Evolutionary conservation across 2,329 filamentous ascomycete genomes (phyloP), one percentile per base, ranked within the genome.

Genomic region (Rutstroemia sp.): DNA sequence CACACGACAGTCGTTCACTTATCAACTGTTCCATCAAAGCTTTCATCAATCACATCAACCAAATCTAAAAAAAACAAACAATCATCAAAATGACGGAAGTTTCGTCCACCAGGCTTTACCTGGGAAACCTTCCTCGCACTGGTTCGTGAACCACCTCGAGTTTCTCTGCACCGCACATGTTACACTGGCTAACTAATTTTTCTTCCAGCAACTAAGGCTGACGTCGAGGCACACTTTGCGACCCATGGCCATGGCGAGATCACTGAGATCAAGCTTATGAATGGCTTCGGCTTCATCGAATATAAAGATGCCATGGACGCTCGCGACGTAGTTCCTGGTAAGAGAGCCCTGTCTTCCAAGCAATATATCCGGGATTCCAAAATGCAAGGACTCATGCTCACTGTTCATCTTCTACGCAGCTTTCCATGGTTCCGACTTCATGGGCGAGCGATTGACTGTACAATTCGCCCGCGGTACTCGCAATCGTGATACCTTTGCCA

Each of bases 211-310:
- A 96, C 92, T 75, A 97, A 97, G 79, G 85, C 89, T 75, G 92
- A 99, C 73, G 88, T 99, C 73, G 92, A 97, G 77, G 84, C 86
- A 69, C 92, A 97, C 75, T 99, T 99, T 77, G 87, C 87, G 73
- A 90, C 86, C 70, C 91, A 96, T 85, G 94, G 92, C 71, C 92
- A 91, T 67, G 94, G 94, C 73, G 91, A 96, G 73, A 97, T 99
- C 72, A 94, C 88, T 66, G 94, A 99, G 78, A 92, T 99, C 78
- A 99, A 99, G 80, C 85, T 99, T 63, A 99, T 99, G 94, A 97
- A 96, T 72, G 94, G 94, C 70, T 99, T 99, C 72, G 94, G 94
- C 72, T 99, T 99, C 79, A 96, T 99, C 72, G 94, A 99, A 75
- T 99, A 97, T 76, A 95, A 96, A 75, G 94, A 97, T 77, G 85